Conservation (phyloP, 805 yeast species). For the Candida adriatica region DNA sequence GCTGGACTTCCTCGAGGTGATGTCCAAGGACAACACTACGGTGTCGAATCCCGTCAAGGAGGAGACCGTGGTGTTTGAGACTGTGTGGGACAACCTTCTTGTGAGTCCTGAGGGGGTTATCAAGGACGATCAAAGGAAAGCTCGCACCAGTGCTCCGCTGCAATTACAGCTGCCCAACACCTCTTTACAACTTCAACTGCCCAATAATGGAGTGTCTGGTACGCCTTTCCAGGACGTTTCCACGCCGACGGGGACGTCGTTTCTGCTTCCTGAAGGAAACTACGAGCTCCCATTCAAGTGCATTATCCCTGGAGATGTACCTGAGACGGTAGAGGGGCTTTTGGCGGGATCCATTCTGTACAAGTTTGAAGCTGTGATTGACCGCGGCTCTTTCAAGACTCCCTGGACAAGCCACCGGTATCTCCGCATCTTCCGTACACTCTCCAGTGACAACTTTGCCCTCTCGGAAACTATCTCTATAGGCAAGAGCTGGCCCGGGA, state of each 20-base stretch:
- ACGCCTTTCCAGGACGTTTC: conserved; percentile 27
- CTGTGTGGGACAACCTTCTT: conserved; percentile 60
- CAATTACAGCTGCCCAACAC: conserved; percentile 22
- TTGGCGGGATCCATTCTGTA: conserved; percentile 72
- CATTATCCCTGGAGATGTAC: conserved; percentile 67
- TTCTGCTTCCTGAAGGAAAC: conserved; percentile 57
- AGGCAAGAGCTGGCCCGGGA: conserved; percentile 85
- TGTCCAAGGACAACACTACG: conserved; percentile 31
- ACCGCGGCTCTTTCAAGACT: conserved; percentile 50
- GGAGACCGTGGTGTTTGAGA: conserved; percentile 59
- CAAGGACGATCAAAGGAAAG: conserved; percentile 12
- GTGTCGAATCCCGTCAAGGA: conserved; percentile 37
- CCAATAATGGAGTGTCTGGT: conserved; percentile 24
- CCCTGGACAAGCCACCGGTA: conserved; percentile 44
- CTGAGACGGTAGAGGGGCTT: conserved; percentile 85
- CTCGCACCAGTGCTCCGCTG: conserved; percentile 20
- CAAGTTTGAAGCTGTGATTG: conserved; percentile 68
- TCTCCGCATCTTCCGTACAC: conserved; percentile 72
- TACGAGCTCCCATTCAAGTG: conserved; percentile 83
- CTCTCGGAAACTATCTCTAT: conserved; percentile 82
- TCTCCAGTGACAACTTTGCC: conserved; percentile 66
- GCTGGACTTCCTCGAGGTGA: conserved; percentile 48
- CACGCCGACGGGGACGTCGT: conserved; percentile 23
- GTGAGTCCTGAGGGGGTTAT: conserved; percentile 25
- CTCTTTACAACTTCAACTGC: conserved; percentile 23